Base-by-base conservation (phyloP, 2,329 filamentous ascomycete genomes). In the Fusarium fujikuroi region DNA sequence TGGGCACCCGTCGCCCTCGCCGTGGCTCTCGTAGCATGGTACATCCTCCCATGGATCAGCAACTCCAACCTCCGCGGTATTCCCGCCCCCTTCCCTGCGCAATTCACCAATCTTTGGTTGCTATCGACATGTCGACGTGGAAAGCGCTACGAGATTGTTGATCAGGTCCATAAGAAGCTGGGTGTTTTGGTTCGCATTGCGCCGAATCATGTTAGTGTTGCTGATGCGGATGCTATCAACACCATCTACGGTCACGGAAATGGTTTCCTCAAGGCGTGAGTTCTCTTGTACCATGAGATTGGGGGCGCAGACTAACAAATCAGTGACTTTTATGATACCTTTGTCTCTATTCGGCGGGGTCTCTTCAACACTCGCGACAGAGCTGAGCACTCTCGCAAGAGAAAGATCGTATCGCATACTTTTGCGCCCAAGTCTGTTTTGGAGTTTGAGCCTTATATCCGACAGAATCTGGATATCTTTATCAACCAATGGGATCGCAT, bases 331-430 rank as follows among this genome's bases (percentile, higher is more conserved):
- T 97, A 97, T 77, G 94, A 97, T 77, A 92, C 94, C 50, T 97
- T 97, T 77, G 94, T 97, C 57, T 95, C 93, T 14, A 97, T 97
- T 78, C 89, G 89, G 52, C 90, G 93, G 10, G 94, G 94, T 21
- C 87, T 97, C 9, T 97, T 97, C 90, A 97, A 97, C 83, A 97
- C 95, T 0, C 89, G 95, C 37, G 90, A 95, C 83, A 89, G 95
- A 56, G 86, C 87, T 2, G 93, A 97, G 80, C 95, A 97, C 81
- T 92, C 92, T 1, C 91, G 95, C 76, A 97, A 97, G 88, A 89
- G 95, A 78, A 97, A 97, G 88, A 91, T 93, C 2, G 90, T 97
- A 44, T 91, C 93, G 4, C 94, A 97, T 82, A 97, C 93, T n/a
- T 97, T 97, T 84, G 93, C 91, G 28, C 88, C 92, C 66, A 97